A percentile compares a stretch with the other conserved stretches of the same genome.
Evolutionary conservation across 2,329 filamentous ascomycete genomes (phyloP).

Genomic region (Talaromyces sp.): DNA sequence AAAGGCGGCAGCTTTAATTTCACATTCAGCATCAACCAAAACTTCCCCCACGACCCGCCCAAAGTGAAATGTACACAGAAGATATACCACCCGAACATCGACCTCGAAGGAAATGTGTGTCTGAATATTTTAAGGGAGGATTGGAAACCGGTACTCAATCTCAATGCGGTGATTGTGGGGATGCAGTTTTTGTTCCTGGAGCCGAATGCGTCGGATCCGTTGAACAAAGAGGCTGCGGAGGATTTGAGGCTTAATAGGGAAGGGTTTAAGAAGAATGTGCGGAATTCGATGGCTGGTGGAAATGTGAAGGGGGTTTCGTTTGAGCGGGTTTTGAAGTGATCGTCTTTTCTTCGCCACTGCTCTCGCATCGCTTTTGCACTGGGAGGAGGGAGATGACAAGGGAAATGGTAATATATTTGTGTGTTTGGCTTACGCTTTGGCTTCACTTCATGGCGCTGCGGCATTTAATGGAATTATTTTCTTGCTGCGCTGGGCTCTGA

Average conservation of each 20-base stretch:
- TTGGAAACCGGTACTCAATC: conserved; percentile 96
- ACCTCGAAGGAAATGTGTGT: conserved; percentile 95
- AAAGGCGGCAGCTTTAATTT: conserved; percentile 85
- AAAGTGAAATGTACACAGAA: conserved; percentile 97
- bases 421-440: background rate
- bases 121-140: conserved; percentile 96
- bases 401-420: background rate
- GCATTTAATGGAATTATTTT: background rate
- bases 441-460: conserved; percentile 7
- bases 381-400: background rate
- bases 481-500: background rate
- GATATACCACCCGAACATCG: conserved; percentile 99
- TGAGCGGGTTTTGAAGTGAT: conserved; percentile 70
- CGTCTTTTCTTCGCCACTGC: background rate
- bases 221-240: conserved; percentile 97
- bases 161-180: conserved; percentile 95
- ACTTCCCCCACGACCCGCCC: conserved; percentile 94
- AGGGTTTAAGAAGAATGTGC: conserved; percentile 86
- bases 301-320: conserved; percentile 68
- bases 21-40: conserved; percentile 86
- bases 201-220: conserved; percentile 92
- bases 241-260: conserved; percentile 84
- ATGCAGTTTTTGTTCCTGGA: conserved; percentile 97
- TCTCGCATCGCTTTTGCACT: background rate
- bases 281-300: conserved; percentile 77